Conservation (phyloP, 2,329 filamentous ascomycete genomes). For the Ophioceras dolichostomum region DNA sequence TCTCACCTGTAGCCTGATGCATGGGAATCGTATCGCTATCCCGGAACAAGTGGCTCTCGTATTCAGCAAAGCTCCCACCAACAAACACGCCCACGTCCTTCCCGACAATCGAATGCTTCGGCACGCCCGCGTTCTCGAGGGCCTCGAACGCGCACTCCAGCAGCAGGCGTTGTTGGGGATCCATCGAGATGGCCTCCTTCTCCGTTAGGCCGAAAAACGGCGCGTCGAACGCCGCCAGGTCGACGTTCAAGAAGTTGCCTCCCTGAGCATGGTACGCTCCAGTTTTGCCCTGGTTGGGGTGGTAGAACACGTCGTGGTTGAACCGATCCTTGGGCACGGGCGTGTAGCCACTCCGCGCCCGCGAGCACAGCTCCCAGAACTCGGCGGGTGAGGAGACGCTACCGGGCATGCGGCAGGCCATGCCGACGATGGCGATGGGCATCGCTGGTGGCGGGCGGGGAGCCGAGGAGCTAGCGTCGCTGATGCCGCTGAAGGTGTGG, state of each 20-base stretch:
- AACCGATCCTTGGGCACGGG: conserved; percentile 18
- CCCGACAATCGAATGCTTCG: conserved; percentile 31
- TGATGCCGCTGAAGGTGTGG: conserved; percentile 4
- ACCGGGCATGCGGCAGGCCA: conserved; percentile 16
- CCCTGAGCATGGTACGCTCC: conserved; percentile 16
- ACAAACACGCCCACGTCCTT: conserved; percentile 36
- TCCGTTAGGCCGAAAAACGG: conserved; percentile 22
- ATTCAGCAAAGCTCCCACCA: conserved; percentile 24
- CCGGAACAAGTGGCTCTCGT: conserved; percentile 7
- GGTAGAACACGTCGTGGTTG: conserved; percentile 17
- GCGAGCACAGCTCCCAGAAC: conserved; percentile 17
- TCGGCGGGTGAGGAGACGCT: conserved; percentile 15
- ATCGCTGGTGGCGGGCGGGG: conserved; percentile 6
- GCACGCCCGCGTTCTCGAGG: conserved; percentile 37
- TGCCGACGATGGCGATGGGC: conserved; percentile 18
- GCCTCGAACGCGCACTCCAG: conserved; percentile 41
- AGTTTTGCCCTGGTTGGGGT: conserved; percentile 18
- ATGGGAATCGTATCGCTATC: conserved; percentile 11
- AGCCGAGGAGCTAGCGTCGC: conserved; percentile 4
- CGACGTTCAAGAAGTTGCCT: conserved; percentile 18
- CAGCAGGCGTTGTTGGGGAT: conserved; percentile 38
- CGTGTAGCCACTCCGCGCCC: conserved; percentile 13
- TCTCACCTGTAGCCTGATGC: conserved; percentile 17
- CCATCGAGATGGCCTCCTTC: conserved; percentile 20
- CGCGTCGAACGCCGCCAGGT: conserved; percentile 16